Evolutionary conservation across 108 stramenopile genomes (phyloP).

Genomic region (Nitzschia sp.): DNA sequence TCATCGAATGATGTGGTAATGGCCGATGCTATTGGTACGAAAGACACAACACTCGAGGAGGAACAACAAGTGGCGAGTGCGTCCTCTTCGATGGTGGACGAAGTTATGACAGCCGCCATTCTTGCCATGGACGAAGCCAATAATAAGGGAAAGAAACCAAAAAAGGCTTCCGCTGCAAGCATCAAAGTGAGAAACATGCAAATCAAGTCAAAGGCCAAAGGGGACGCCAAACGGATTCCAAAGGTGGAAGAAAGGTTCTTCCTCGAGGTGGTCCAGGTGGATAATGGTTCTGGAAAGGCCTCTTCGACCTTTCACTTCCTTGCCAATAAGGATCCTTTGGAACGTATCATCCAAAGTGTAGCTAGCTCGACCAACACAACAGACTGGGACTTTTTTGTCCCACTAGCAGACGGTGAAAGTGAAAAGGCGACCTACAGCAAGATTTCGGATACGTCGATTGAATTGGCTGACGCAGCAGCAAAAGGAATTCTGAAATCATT

Average conservation of each 20-base stretch:
- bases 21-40: neutral
- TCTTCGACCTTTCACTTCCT: slow-evolving; percentile 25
- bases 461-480: slow-evolving; percentile 36
- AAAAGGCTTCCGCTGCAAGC: slow-evolving; percentile 30
- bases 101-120: neutral
- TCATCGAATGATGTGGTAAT: neutral
- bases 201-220: slow-evolving; percentile 50
- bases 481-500: slow-evolving; percentile 40
- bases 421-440: slow-evolving; percentile 1
- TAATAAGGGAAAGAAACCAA: slow-evolving; percentile 23
- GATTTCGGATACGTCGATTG: slow-evolving; percentile 22
- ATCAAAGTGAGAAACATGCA: slow-evolving; percentile 52
- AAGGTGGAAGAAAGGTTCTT: slow-evolving; percentile 45
- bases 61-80: slow-evolving; percentile 4
- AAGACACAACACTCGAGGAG: neutral
- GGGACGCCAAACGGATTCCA: slow-evolving; percentile 44
- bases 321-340: slow-evolving; percentile 42
- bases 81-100: slow-evolving; percentile 4
- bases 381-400: slow-evolving; percentile 30
- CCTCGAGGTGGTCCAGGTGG: slow-evolving; percentile 50
- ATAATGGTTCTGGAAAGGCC: neutral
- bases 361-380: neutral
- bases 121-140: slow-evolving; percentile 12
- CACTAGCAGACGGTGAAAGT: slow-evolving; percentile 2
- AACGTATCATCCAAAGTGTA: slow-evolving; percentile 37